Base-by-base conservation (phyloP, 1,139 yeast genomes). In the Protomyces pachydermus region DNA sequence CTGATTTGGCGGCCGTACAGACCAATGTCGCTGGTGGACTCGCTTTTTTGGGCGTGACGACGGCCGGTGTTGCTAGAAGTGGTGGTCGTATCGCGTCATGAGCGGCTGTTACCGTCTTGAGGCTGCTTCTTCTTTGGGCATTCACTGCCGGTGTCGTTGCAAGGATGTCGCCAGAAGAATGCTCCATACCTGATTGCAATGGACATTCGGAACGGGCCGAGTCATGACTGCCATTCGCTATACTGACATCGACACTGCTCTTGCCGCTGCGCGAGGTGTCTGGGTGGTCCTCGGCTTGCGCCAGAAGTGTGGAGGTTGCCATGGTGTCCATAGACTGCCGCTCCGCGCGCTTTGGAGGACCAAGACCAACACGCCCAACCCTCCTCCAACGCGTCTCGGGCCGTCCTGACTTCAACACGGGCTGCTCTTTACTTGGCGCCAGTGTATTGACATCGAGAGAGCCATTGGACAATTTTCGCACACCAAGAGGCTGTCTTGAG, bases 301-400 rank as follows among this genome's bases (percentile, higher is more conserved):
- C 28, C 50, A 16, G 2, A 16, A 34, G 9, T 9, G 34, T 34
- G 57, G 35, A n/a, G 18, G 57, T 37, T n/a, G 9, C 10, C 52
- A 65, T 34, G 3, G 61, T 54, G n/a, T 64, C 66, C 12, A 55
- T 37, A 5, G 65, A 56, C 18, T 54, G 58, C 12, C 65, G 58
- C 16, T 65, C 67, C 14, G 67, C 67, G 16, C 67, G 66, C 38
- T 62, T 65, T 34, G 67, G 67, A 5, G 67, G 67, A 2, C 67
- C 67, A 14, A 65, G 38, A 1, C 67, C 67, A 14, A 63, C 57
- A 10, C 65, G 46, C 38, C 67, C 67, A 5, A 64, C 48, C 28
- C 64, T 39, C 42, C 60, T 62, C 65, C 67, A 62, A 14, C 67
- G 55, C 18, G 64, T 61, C n/a, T 54, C 54, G 20, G 63, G 54